These are phyloP conservation scores for Cadophora gregata DNA, from an alignment of 2,329 filamentous ascomycete genomes.

Conservation along the genomic window DNA sequence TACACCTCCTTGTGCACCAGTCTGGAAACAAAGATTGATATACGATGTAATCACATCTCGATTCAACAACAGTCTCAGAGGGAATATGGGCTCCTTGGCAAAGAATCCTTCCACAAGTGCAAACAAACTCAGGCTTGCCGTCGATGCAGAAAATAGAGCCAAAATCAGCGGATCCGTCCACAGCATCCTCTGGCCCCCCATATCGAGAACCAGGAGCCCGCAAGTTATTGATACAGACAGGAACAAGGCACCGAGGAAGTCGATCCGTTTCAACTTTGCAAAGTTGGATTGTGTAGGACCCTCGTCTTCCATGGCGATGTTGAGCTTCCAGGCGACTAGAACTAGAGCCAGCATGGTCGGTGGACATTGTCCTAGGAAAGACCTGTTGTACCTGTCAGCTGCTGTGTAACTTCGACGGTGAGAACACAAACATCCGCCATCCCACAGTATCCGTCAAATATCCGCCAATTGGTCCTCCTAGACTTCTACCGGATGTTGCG, in stretches of 20 bases:
- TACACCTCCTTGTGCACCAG: slow-evolving; percentile 62
- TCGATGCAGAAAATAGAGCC: slow-evolving; percentile 43
- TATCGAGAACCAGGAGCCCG: slow-evolving; percentile 54
- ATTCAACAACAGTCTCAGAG: slow-evolving; percentile 58
- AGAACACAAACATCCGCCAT: slow-evolving; percentile 62
- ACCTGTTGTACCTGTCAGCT: slow-evolving; percentile 41
- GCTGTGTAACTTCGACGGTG: neutral
- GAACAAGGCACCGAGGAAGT: slow-evolving; percentile 62
- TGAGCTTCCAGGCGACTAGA: slow-evolving; percentile 43
- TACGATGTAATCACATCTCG: slow-evolving; percentile 60
- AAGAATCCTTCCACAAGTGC: slow-evolving; percentile 39
- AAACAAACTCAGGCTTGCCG: slow-evolving; percentile 30
- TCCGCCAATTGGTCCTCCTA: slow-evolving; percentile 63
- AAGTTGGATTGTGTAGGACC: slow-evolving; percentile 21
- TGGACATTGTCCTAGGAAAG: slow-evolving; percentile 63
- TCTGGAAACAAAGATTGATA: slow-evolving; percentile 57
- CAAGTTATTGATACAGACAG: slow-evolving; percentile 49
- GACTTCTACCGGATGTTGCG: slow-evolving; percentile 56
- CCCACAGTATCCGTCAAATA: slow-evolving; percentile 64
- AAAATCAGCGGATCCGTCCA: slow-evolving; percentile 46
- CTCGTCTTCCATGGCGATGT: slow-evolving; percentile 32
- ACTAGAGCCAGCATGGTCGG: slow-evolving; percentile 57
- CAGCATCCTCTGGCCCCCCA: slow-evolving; percentile 51
- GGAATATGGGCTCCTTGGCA: slow-evolving; percentile 63
- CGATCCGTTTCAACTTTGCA: slow-evolving; percentile 51